Base-by-base conservation (phyloP, 164 flowering plant genomes). In the Echeveria elegans region DNA sequence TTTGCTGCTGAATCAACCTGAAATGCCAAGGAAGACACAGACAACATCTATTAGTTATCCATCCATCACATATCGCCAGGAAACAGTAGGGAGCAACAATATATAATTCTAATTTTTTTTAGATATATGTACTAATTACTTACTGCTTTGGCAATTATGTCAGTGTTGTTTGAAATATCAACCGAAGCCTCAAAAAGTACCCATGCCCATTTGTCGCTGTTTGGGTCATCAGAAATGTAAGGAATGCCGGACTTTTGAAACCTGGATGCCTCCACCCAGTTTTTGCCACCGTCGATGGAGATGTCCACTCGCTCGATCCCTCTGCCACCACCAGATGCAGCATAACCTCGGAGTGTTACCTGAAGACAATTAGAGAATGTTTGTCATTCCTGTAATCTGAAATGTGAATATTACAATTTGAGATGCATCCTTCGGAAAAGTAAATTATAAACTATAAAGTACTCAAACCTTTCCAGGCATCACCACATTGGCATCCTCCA, bases 161-260 rank as follows among this genome's bases (percentile, higher is more conserved):
- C 88, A 23, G 95, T 72, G 60, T 65, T 72, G 26, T 66, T 68
- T 16, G 75, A 71, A 26, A 88, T 74, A 69, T 88, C 82, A 69
- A 77, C 82, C 26, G 74, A 68, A 7, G 76, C 82, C 74, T 85
- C 84, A 71, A 93, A 93, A 40, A 90, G 73, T 53, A 89, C 96
- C 98, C 98, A 93, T 28, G 96, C 95, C 98, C 98, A 93, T 72
- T 85, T 93, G 78, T 90, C 97, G 72, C 88, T 80, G 70, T 28
- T 78, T 38, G 65, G 52, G 64, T 76, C 85, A 83, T 86, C 98
- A 24, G 92, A 74, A 60, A 84, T 43, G 45, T 93, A 93, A 12
- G 78, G 76, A 26, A 74, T 24, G 12, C 82, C 87, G 28, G 77
- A 28, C 73, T 79, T 88, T 79, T 93, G 98, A 74, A 70, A 84